Conservation (phyloP, 768 basidiomycete species). For the Tylopilus subfusipes region DNA sequence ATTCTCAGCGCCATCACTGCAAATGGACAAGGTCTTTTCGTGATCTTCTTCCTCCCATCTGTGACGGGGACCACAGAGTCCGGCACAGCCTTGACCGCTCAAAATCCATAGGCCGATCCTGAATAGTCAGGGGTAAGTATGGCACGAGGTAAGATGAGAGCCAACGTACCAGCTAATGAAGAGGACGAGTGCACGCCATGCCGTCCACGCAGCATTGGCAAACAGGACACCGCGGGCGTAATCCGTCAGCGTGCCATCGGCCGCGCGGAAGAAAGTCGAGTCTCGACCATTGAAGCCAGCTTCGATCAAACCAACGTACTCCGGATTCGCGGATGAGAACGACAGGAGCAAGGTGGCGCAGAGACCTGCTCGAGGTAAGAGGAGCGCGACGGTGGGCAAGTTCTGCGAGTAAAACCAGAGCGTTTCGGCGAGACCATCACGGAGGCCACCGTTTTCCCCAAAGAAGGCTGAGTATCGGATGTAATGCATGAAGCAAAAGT, state of each 20-base stretch:
- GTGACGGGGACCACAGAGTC: constrained; percentile 79
- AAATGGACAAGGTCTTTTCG: constrained; percentile 54
- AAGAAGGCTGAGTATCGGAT: constrained; percentile 70
- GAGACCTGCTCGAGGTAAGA: constrained; percentile 80
- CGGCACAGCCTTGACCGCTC: constrained; percentile 72
- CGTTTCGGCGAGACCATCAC: constrained; percentile 73
- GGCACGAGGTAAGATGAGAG: background rate
- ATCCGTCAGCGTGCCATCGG: constrained; percentile 62
- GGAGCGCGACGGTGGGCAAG: constrained; percentile 72
- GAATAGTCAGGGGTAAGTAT: background rate
- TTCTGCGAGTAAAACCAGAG: constrained; percentile 85
- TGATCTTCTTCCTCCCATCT: constrained; percentile 80
- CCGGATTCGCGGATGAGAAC: constrained; percentile 51
- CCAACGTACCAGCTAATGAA: constrained; percentile 57
- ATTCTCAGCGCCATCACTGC: constrained; percentile 44
- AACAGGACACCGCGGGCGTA: constrained; percentile 80
- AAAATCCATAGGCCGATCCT: constrained; percentile 80
- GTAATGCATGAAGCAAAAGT: constrained; percentile 82
- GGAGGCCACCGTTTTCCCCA: constrained; percentile 45
- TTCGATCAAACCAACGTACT: constrained; percentile 44
- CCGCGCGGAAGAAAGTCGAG: constrained; percentile 64
- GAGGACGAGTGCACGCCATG: constrained; percentile 69
- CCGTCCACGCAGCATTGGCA: constrained; percentile 79
- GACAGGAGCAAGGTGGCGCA: constrained; percentile 67
- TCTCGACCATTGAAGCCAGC: constrained; percentile 55